Percentiles rank a stretch among this genome's conserved stretches.
phyloP scores from a whole-genome alignment of 257 asterid species.

The Solanum bulbocastanum region DNA sequence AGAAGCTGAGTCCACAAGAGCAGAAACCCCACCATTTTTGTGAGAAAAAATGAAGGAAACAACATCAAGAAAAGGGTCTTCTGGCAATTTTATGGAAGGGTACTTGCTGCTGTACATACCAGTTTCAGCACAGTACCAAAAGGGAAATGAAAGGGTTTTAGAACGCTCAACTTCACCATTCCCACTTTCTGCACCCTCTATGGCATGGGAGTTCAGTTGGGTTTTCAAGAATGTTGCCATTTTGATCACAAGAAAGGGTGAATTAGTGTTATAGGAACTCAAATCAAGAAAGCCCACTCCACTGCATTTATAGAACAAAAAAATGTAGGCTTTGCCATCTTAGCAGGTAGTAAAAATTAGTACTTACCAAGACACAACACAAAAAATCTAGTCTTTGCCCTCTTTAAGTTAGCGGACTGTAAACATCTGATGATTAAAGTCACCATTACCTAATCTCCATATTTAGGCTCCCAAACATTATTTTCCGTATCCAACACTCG shows the following conservation, averaged over 20 bases:
- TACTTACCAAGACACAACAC: not conserved
- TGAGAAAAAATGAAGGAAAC: constrained; percentile 69
- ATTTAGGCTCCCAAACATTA: no score
- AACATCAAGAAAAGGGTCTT: constrained; percentile 56
- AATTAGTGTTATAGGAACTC: no score
- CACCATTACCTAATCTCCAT: no score
- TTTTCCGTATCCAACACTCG: no score
- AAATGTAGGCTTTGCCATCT: not conserved
- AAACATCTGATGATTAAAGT: not conserved
- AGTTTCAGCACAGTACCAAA: constrained; percentile 56
- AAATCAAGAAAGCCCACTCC: not conserved
- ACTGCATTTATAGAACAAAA: not conserved
- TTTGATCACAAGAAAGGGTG: not conserved
- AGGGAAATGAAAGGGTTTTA: constrained; percentile 7
- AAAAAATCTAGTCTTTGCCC: not conserved
- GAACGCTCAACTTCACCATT: not conserved
- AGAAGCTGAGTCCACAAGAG: constrained; percentile 57
- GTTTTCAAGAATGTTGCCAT: constrained; percentile 35
- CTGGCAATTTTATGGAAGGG: constrained; percentile 40
- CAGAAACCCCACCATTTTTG: constrained; percentile 35
- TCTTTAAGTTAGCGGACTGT: not conserved
- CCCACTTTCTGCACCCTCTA: not conserved
- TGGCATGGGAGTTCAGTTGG: constrained; percentile 1
- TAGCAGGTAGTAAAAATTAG: not conserved
- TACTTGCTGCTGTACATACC: constrained; percentile 55